Evolutionary conservation across 352 stramenopile species (phyloP).

Genomic region (Phytophthora vignae): DNA sequence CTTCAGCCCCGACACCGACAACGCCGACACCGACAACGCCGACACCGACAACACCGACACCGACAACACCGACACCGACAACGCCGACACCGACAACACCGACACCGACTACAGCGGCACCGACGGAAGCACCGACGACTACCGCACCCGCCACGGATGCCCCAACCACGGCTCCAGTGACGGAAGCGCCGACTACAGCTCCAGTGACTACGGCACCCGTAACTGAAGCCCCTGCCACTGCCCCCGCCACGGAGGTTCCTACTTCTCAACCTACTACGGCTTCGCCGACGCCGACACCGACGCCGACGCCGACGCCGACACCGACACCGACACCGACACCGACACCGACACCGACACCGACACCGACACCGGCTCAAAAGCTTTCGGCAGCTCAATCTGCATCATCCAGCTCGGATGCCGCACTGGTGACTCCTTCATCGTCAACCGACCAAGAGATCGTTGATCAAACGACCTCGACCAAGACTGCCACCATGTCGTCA

Average conservation of each 20-base stretch:
- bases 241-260: background rate
- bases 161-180: background rate
- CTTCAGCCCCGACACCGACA: slow-evolving; percentile 8
- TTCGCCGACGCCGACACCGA: no score
- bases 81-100: background rate
- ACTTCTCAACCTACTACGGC: slow-evolving; percentile 9
- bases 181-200: slow-evolving; percentile 6
- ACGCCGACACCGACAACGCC: background rate
- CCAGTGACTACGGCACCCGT: background rate
- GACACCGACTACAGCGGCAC: background rate
- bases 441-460: slow-evolving; percentile 1
- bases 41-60: slow-evolving; percentile 1
- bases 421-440: background rate
- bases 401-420: background rate
- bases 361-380: background rate
- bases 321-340: slow-evolving; percentile 5
- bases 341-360: slow-evolving; percentile 4
- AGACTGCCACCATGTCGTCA: no score
- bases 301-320: no score
- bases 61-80: slow-evolving; percentile 9
- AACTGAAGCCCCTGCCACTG: slow-evolving; percentile 2
- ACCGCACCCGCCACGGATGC: slow-evolving; percentile 8
- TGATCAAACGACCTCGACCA: background rate
- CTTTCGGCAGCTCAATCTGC: slow-evolving; percentile 15
- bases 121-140: no score